These are phyloP conservation scores for Gillenia trifoliata DNA, from an alignment of 306 rosid genomes.

Conservation along the genomic window DNA sequence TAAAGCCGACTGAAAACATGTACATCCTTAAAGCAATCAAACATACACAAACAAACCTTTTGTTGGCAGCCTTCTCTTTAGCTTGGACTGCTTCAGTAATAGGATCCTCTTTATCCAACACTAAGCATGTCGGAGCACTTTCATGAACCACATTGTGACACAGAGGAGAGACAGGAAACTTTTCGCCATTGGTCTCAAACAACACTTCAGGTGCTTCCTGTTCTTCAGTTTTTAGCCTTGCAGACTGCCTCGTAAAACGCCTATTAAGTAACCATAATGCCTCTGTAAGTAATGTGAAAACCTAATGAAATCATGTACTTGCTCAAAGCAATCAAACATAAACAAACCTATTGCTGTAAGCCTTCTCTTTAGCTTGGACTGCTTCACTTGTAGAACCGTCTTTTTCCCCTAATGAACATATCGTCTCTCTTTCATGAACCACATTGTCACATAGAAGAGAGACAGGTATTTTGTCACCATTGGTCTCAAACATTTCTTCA, in stretches of 20 bases:
- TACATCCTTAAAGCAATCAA: constrained; percentile 24
- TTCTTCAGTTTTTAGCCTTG: constrained; percentile 35
- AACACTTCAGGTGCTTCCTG: constrained; percentile 27
- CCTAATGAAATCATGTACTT: constrained; percentile 12
- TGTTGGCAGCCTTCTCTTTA: constrained; percentile 27
- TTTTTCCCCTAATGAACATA: constrained; percentile 11
- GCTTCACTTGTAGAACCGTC: constrained; percentile 27
- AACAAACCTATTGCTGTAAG: constrained; percentile 50
- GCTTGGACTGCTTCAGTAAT: constrained; percentile 27
- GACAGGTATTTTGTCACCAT: constrained; percentile 32
- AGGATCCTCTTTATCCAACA: constrained; percentile 15
- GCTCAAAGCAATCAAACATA: constrained; percentile 20
- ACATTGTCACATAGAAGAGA: constrained; percentile 30
- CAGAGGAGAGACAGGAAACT: constrained; percentile 32
- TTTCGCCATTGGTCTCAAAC: constrained; percentile 20
- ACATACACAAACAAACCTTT: constrained; percentile 39
- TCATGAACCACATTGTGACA: constrained; percentile 24
- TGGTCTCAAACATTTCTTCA: constrained; percentile 38
- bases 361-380: constrained; percentile 28
- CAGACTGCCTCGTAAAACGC: constrained; percentile 50
- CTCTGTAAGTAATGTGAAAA: background rate
- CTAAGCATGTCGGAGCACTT: constrained; percentile 21
- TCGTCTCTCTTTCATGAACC: constrained; percentile 24
- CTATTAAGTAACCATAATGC: constrained; percentile 35
- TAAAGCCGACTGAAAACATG: constrained; percentile 16